Evolutionary conservation across 2,329 filamentous ascomycete species (phyloP), one percentile per base, ranked within the genome.

Genomic region (Fusarium mexicanum): DNA sequence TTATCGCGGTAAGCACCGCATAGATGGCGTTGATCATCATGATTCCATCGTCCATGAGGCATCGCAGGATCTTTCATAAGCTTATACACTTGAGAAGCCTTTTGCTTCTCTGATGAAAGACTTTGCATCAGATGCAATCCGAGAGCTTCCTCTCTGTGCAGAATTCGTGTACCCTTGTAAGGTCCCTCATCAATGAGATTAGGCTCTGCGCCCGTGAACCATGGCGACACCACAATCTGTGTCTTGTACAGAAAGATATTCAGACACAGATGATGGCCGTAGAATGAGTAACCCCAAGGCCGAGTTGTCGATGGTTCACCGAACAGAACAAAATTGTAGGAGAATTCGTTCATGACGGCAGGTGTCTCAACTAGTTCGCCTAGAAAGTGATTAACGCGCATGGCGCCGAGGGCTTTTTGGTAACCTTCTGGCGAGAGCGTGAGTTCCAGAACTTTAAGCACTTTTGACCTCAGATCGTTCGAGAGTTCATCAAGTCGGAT

Each of bases 1-100:
- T 96, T 96, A 77, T 96, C 93, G 18, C 92, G 88, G 79, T 93
- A 94, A 0, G 93, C 93, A 41, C 94, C 93, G 79, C 92, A 94
- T 9, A 94, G 80, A 77, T 95, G 93, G 11, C 93, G 87, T 83
- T 95, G 92, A 80, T 96, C 93, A 77, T 94, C 92, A 73, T 91
- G 91, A 80, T 95, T 95, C 93, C 93, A 95, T 13, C 93, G 87
- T 16, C 91, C 91, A 18, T 84, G 82, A 6, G 88, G 89, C 92
- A 94, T 94, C 0, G 83, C 86, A 0, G 89, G 88, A 65, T 94
- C 92, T 31, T 87, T 85, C 83, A 94, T 86, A 1, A 85, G 74
- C 61, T 86, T 86, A 80, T 89, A 94, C 0, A 89, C 83, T 67
- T 89, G 89, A 0, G 91, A 90, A 4, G 80, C 78, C 0, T 78